phyloP scores from a whole-genome alignment of 2,329 filamentous ascomycete genomes.

The Biscogniauxia mediterranea region DNA sequence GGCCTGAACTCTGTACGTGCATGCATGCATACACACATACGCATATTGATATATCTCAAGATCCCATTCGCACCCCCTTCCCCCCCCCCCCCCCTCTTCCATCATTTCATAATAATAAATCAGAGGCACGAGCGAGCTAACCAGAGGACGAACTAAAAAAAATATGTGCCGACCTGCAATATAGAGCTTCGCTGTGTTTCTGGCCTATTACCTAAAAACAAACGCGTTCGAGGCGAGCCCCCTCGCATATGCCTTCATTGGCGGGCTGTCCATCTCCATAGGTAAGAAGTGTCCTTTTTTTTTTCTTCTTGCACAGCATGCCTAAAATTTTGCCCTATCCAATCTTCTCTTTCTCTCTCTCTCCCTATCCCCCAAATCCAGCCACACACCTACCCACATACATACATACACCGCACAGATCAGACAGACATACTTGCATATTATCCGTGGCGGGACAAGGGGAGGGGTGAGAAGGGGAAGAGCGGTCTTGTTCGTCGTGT shows the following conservation, averaged over 20 bases:
- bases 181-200: slow-evolving; percentile 56
- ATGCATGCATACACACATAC: background rate
- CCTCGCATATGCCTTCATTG: slow-evolving; percentile 75
- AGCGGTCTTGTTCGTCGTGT: background rate
- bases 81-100: no score
- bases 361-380: background rate
- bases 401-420: background rate
- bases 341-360: background rate
- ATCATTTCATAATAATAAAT: background rate
- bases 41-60: background rate
- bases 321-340: no score
- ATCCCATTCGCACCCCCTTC: no score
- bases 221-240: slow-evolving; percentile 61
- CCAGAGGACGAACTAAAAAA: background rate
- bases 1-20: slow-evolving; percentile 62
- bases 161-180: no score
- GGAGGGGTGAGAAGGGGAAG: background rate
- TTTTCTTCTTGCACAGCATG: slow-evolving; percentile 1
- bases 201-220: slow-evolving; percentile 56
- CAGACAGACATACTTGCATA: background rate
- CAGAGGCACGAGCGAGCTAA: slow-evolving; percentile 12
- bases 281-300: slow-evolving; percentile 27
- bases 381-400: background rate
- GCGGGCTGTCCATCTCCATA: slow-evolving; percentile 63
- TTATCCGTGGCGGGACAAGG: background rate